phyloP scores from a whole-genome alignment of 2,329 filamentous ascomycete species.

The Diaporthe ampelina region DNA sequence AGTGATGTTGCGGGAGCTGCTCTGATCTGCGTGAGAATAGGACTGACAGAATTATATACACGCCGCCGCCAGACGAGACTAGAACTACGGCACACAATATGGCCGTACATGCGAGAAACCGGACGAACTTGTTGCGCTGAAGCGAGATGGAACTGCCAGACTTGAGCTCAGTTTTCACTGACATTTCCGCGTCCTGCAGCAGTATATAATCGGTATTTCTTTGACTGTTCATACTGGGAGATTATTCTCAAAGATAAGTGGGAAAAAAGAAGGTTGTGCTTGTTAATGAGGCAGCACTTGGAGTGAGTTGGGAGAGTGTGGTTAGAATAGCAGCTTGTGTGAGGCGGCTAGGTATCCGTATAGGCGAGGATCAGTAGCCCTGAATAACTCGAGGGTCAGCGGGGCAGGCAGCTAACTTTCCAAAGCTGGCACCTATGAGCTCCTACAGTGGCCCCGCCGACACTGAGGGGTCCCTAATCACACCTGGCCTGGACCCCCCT shows the following conservation, averaged over 20 bases:
- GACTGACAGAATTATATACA: not conserved
- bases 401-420: too few species aligned
- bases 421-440: too few species aligned
- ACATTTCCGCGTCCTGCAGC: not conserved
- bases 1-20: not conserved
- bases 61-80: not conserved
- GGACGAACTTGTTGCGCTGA: not conserved
- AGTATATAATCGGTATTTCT: not conserved
- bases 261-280: too few species aligned
- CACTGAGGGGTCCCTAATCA: not conserved
- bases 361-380: not conserved
- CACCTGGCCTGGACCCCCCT: not conserved
- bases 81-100: not conserved
- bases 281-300: not conserved
- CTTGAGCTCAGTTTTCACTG: not conserved
- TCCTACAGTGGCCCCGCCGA: too few species aligned
- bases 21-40: not conserved
- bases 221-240: not conserved
- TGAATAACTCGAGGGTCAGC: too few species aligned
- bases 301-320: not conserved
- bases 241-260: not conserved
- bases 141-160: not conserved
- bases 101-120: not conserved
- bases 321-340: not conserved
- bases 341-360: not conserved